These are phyloP conservation scores for Cladorrhinum sp. DNA, from an alignment of 2,329 filamentous ascomycete genomes.

Conservation along the genomic window DNA sequence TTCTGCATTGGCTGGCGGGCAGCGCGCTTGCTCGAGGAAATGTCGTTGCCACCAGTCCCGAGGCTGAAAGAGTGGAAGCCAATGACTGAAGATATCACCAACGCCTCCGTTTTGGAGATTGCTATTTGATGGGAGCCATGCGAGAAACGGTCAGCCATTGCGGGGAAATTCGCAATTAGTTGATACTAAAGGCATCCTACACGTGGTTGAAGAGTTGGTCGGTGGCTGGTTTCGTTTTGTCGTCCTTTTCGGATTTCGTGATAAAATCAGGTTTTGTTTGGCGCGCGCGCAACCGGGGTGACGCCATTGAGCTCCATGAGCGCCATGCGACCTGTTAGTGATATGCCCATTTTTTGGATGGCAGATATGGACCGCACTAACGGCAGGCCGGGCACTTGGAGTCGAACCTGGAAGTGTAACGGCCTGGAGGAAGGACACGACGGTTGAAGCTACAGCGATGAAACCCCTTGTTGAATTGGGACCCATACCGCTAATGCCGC, in stretches of 20 bases:
- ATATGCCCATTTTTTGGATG: not conserved
- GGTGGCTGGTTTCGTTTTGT: not conserved
- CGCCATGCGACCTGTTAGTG: not conserved
- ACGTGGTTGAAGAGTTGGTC: not conserved
- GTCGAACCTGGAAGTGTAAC: not conserved
- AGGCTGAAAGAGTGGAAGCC: not conserved
- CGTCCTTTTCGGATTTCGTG: not conserved
- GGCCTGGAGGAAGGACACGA: not conserved
- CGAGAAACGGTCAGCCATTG: not conserved
- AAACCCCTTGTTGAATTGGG: not conserved
- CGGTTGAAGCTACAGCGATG: not conserved
- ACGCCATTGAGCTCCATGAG: not conserved
- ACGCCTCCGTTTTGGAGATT: not conserved
- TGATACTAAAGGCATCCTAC: not conserved
- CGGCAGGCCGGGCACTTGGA: not conserved
- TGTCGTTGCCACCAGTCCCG: not conserved
- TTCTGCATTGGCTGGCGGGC: not conserved
- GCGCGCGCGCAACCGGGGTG: not conserved
- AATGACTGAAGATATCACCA: slow-evolving; percentile 3
- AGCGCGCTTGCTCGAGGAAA: not conserved
- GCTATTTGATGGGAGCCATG: not conserved
- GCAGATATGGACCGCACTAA: not conserved
- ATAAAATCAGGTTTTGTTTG: not conserved
- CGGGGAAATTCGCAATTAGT: not conserved
- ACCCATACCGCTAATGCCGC: not conserved